phyloP scores from a whole-genome alignment of 1,284 basidiomycete species.

The Trichosporon sp. region DNA sequence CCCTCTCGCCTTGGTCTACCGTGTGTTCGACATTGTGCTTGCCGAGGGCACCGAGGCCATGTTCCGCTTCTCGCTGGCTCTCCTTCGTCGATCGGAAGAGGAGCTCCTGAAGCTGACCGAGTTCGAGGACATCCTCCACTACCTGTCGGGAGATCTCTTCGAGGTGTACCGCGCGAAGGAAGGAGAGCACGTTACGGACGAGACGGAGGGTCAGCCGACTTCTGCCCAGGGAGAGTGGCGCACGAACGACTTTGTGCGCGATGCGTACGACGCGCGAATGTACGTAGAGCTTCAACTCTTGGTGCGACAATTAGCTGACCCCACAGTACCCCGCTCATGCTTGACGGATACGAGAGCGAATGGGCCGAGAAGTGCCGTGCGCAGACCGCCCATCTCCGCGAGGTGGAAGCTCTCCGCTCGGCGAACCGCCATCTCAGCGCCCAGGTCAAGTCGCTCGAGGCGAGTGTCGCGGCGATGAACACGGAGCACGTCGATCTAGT shows the following conservation, averaged over 20 bases:
- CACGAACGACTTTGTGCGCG: conserved; percentile 74
- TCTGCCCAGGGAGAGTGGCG: conserved; percentile 53
- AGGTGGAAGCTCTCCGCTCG: conserved; percentile 72
- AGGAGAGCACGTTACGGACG: conserved; percentile 22
- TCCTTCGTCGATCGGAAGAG: conserved; percentile 84
- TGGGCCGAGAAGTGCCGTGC: conserved; percentile 66
- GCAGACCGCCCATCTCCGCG: conserved; percentile 69
- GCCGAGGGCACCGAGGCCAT: conserved; percentile 96
- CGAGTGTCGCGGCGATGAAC: conserved; percentile 63
- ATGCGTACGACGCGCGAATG: conserved; percentile 74
- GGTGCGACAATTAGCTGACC: not conserved
- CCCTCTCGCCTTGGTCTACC: conserved; percentile 86
- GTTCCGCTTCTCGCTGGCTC: conserved; percentile 85
- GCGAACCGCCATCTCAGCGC: conserved; percentile 68
- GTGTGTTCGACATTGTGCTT: conserved; percentile 76
- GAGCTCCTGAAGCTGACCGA: conserved; percentile 62
- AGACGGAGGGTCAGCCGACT: conserved; percentile 6
- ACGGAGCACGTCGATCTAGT: conserved; percentile 52
- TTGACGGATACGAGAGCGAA: conserved; percentile 80
- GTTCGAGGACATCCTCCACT: conserved; percentile 80
- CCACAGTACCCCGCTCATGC: conserved; percentile 70
- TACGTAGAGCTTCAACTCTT: conserved; percentile 24
- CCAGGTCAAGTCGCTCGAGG: conserved; percentile 76
- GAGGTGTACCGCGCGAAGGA: conserved; percentile 60
- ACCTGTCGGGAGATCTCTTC: conserved; percentile 73